Conservation (phyloP, 2,329 filamentous ascomycete species). For the Alternaria gansuensis region DNA sequence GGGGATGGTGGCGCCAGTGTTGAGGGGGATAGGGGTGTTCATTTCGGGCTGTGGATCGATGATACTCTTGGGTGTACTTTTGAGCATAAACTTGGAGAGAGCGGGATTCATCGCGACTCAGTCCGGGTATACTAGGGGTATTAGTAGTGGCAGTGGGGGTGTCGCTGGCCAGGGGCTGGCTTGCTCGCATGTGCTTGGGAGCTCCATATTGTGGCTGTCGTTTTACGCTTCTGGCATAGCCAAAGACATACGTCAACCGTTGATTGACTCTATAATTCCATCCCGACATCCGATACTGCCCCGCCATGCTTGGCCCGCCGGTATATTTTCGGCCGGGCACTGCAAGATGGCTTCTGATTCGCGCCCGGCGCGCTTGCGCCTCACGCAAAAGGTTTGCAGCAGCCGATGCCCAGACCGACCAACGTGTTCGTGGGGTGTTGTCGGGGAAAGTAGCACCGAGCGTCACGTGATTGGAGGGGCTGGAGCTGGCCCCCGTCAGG, state of each 20-base stretch:
- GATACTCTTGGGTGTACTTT: constrained; percentile 49
- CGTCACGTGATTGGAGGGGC: constrained; percentile 27
- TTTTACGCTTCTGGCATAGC: constrained; percentile 12
- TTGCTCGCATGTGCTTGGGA: constrained; percentile 19
- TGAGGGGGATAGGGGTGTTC: constrained; percentile 53
- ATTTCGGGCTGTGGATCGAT: constrained; percentile 51
- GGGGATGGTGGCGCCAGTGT: constrained; percentile 54
- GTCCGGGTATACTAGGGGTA: constrained; percentile 27
- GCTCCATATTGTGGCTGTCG: constrained; percentile 17
- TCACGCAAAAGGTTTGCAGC: constrained; percentile 20
- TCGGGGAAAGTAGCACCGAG: constrained; percentile 37
- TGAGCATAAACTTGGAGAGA: constrained; percentile 54
- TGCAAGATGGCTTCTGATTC: constrained; percentile 20
- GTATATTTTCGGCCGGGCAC: constrained; percentile 33
- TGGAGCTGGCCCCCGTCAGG: neutral
- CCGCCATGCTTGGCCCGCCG: constrained; percentile 39
- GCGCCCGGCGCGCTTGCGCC: constrained; percentile 19
- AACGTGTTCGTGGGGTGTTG: constrained; percentile 19
- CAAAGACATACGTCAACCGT: constrained; percentile 29
- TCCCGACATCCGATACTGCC: constrained; percentile 40
- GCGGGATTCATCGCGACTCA: constrained; percentile 49
- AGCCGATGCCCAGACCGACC: constrained; percentile 24
- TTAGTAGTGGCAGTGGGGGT: constrained; percentile 37
- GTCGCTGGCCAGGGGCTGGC: constrained; percentile 11
- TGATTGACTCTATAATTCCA: constrained; percentile 50